Evolutionary conservation across 1,284 basidiomycete genomes (phyloP).

Genomic region (Boletellus deceptivus): DNA sequence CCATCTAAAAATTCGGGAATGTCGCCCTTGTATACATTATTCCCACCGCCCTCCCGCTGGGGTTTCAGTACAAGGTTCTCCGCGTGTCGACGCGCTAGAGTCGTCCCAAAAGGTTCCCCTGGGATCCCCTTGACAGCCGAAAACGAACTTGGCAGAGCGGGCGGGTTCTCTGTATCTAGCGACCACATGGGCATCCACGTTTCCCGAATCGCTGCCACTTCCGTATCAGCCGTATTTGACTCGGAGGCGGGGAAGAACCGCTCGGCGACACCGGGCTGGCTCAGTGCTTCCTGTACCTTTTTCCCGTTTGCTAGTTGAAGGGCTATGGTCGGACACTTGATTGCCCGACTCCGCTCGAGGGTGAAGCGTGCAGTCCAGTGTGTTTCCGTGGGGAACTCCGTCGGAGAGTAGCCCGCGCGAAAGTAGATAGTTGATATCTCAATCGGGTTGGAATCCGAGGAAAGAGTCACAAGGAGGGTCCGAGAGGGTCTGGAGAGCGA

Average conservation of each 20-base stretch:
- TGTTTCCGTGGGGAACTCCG: slow-evolving; percentile 66
- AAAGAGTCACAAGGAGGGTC: slow-evolving; percentile 31
- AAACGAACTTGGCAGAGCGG: neutral
- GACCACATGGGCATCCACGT: slow-evolving; percentile 86
- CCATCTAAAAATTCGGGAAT: slow-evolving; percentile 77
- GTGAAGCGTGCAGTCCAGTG: slow-evolving; percentile 73
- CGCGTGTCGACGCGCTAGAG: slow-evolving; percentile 51
- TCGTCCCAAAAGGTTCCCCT: slow-evolving; percentile 23
- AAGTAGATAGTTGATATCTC: slow-evolving; percentile 88
- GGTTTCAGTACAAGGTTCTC: slow-evolving; percentile 86
- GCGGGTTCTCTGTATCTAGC: slow-evolving; percentile 42
- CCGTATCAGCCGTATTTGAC: slow-evolving; percentile 29
- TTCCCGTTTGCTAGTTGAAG: slow-evolving; percentile 95
- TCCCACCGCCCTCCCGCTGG: slow-evolving; percentile 95
- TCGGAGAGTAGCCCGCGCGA: slow-evolving; percentile 84
- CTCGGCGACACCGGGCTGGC: slow-evolving; percentile 73
- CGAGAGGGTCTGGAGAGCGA: slow-evolving; percentile 46
- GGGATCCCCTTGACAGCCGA: neutral
- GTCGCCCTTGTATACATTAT: slow-evolving; percentile 88
- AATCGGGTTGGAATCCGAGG: slow-evolving; percentile 28
- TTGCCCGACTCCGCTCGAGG: slow-evolving; percentile 79
- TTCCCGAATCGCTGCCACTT: slow-evolving; percentile 49
- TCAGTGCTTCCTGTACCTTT: slow-evolving; percentile 92
- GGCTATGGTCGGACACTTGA: slow-evolving; percentile 91
- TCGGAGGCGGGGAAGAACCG: slow-evolving; percentile 65